Base-by-base conservation (phyloP, 2,329 filamentous ascomycete genomes). In the Thelonectria olida region DNA sequence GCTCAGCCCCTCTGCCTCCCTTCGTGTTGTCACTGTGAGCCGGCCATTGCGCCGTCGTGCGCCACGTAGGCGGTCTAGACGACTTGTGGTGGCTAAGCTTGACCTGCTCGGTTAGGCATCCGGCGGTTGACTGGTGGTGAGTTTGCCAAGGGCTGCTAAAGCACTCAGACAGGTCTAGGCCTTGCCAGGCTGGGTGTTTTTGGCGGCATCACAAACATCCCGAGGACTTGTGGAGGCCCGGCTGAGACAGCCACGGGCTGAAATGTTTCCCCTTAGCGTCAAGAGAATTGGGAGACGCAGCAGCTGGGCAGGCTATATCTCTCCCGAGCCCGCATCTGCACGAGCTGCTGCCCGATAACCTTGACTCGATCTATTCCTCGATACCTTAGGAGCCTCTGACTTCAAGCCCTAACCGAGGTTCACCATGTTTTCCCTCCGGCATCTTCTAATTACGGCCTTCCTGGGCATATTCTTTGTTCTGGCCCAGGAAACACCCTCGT, bases 351-450 rank as follows among this genome's bases (percentile, higher is more conserved):
- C 31, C 15, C 31, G 7, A 34, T 15, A 4, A 34, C 15, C 9
- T 27, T 34, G 31, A 5, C 3, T 3, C 13, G 31, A 13, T 6
- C 15, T 15, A 13, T 34, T 15, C 31, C 13, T 15, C 31, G 12
- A 34, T 8, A 31, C 4, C 15, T 13, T 10, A 15, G 31, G 31
- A 34, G 12, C 31, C 31, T 34, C 25, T 27, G 25, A 27, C 25
- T 27, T 27, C 12, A 15, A 34, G 7, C 15, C 9, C 9, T 34
- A 34, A 34, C 31, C 36, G 9, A 39, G 36, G 39, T 45, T 45
- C 12, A 54, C 23, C 25, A 54, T 54, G 51, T 9, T 45, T 17
- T 34, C 13, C n/a, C 51, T 54, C 28, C 51, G 51, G 13, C 9
- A 36, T 9, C 27, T 54, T 25, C 27, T 54, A 7, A 15, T 45